phyloP scores from a whole-genome alignment of 352 stramenopile genomes.

The Phytopythium ostracodes region DNA sequence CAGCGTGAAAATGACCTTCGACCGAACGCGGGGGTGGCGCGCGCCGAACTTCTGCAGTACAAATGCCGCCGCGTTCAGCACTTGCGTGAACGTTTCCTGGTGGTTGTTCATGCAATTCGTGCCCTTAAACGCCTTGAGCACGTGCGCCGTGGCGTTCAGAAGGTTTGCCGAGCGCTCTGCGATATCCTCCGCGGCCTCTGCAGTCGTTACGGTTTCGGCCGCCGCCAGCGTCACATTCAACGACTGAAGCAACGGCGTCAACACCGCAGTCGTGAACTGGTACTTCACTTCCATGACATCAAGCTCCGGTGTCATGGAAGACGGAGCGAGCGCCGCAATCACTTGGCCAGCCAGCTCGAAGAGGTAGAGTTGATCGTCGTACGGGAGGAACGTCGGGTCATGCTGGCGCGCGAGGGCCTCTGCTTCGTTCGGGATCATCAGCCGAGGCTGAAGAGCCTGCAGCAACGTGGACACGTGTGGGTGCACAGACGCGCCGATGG shows the following conservation, averaged over 20 bases:
- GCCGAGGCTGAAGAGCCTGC: conserved; percentile 52
- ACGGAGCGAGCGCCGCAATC: conserved; percentile 53
- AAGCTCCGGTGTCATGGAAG: conserved; percentile 17
- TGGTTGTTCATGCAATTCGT: conserved; percentile 70
- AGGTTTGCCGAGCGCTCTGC: conserved; percentile 51
- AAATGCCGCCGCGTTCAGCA: conserved; percentile 55
- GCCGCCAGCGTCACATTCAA: conserved; percentile 48
- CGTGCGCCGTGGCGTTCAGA: conserved; percentile 76
- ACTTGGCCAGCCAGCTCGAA: conserved; percentile 85
- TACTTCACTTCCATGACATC: conserved; percentile 61
- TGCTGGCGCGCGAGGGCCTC: conserved; percentile 30
- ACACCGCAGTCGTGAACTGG: conserved; percentile 66
- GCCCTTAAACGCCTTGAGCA: conserved; percentile 80
- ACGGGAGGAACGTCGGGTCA: conserved; percentile 49
- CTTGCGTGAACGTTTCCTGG: conserved; percentile 70
- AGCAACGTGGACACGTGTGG: conserved; percentile 79
- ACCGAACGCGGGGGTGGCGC: conserved; percentile 46
- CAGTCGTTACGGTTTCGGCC: conserved; percentile 23
- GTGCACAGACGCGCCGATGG: conserved; percentile 55
- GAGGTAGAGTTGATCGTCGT: conserved; percentile 81
- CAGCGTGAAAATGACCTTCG: conserved; percentile 79
- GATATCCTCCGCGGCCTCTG: conserved; percentile 33
- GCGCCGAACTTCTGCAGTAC: conserved; percentile 49
- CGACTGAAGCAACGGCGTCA: conserved; percentile 65
- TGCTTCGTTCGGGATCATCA: conserved; percentile 46